Conservation (phyloP, 768 basidiomycete species). For the Tulasnella sp. region DNA sequence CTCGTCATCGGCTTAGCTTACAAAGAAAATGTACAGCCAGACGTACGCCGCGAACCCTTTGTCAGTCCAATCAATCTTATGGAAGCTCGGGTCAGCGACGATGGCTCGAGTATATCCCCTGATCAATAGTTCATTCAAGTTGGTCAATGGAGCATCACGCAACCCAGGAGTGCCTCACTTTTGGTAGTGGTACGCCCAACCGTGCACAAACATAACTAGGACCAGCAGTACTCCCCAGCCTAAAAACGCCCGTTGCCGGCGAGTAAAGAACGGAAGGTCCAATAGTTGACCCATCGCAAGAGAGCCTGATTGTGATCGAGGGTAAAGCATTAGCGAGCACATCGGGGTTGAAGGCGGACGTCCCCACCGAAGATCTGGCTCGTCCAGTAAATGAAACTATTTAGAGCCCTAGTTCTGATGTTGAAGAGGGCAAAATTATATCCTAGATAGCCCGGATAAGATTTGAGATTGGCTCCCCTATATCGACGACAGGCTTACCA, state of each 20-base stretch:
- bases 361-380: conserved; percentile 67
- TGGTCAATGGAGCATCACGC: neutral
- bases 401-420: conserved; percentile 65
- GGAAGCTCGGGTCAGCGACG: conserved; percentile 43
- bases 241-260: conserved; percentile 70
- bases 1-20: neutral
- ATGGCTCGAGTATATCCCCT: conserved; percentile 65
- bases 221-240: conserved; percentile 66
- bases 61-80: conserved; percentile 65
- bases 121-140: neutral
- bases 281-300: conserved; percentile 69
- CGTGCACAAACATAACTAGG: conserved; percentile 70
- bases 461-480: neutral
- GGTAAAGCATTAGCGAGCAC: neutral
- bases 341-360: neutral
- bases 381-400: conserved; percentile 79
- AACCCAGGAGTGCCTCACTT: conserved; percentile 49
- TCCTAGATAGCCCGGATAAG: conserved; percentile 44
- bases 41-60: conserved; percentile 57
- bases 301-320: conserved; percentile 44
- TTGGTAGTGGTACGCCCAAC: conserved; percentile 79
- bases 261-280: conserved; percentile 58
- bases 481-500: conserved; percentile 28
- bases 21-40: conserved; percentile 46
- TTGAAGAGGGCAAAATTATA: conserved; percentile 81